These are phyloP conservation scores for Boletus subparvulus DNA, from an alignment of 768 basidiomycete species.

Conservation along the genomic window DNA sequence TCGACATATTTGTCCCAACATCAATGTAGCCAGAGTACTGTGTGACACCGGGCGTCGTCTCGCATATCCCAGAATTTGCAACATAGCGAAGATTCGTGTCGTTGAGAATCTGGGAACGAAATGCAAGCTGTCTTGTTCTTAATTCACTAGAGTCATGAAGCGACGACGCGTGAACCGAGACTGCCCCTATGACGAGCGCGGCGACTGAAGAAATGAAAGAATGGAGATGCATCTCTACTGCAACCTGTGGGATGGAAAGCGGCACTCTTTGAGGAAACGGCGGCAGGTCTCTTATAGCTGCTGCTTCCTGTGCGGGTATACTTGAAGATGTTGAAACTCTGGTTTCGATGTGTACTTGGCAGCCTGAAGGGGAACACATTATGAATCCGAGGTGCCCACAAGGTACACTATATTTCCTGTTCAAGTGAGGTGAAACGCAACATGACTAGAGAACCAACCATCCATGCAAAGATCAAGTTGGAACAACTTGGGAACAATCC, in stretches of 20 bases:
- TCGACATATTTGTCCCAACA: constrained; percentile 55
- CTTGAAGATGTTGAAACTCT: too few relatives aligned
- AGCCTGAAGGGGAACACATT: too few relatives aligned
- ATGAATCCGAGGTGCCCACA: too few relatives aligned
- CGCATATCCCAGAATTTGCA: constrained; percentile 60
- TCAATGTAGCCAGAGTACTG: constrained; percentile 66
- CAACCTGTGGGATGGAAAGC: background rate
- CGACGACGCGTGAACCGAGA: background rate
- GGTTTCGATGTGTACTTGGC: too few relatives aligned
- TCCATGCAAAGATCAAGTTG: too few relatives aligned
- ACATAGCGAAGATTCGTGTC: constrained; percentile 46
- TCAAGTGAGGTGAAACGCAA: too few relatives aligned
- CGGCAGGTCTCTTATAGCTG: background rate
- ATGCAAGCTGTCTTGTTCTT: background rate
- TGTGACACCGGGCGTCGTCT: constrained; percentile 60
- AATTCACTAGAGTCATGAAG: background rate
- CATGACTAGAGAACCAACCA: too few relatives aligned
- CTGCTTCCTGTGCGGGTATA: background rate
- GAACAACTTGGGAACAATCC: too few relatives aligned
- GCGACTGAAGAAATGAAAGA: background rate
- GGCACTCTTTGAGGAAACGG: too few relatives aligned
- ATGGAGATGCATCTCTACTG: constrained; percentile 15
- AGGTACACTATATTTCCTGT: too few relatives aligned
- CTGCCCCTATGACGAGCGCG: background rate
- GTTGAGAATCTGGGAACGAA: constrained; percentile 18